A percentile compares a stretch with the other conserved stretches of the same genome.
phyloP scores from a whole-genome alignment of 441 rosid species.

The Mallotus repandus region DNA sequence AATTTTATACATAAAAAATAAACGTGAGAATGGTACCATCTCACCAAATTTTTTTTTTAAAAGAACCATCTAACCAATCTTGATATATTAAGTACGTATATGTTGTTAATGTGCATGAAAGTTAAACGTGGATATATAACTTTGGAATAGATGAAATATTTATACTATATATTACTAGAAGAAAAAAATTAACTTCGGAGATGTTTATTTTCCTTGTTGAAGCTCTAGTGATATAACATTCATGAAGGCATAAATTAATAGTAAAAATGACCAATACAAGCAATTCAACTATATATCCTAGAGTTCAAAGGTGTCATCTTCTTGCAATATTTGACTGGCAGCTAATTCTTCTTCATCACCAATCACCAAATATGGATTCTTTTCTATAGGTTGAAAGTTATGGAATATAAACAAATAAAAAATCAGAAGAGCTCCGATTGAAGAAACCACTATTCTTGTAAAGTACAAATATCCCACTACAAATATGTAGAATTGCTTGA shows the following conservation, averaged over 20 bases:
- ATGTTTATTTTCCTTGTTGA: too few species aligned
- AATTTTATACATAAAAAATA: too few species aligned
- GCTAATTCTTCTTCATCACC: slow-evolving; percentile 43
- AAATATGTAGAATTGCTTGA: slow-evolving; percentile 52
- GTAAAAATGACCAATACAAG: neutral
- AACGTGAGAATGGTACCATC: too few species aligned
- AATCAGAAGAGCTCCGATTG: slow-evolving; percentile 36
- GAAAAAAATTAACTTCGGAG: too few species aligned
- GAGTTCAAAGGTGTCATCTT: slow-evolving; percentile 42
- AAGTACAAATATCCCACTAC: slow-evolving; percentile 50
- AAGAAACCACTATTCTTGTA: slow-evolving; percentile 46
- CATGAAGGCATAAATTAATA: neutral
- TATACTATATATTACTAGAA: too few species aligned
- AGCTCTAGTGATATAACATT: neutral
- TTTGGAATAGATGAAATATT: too few species aligned
- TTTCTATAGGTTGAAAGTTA: slow-evolving; percentile 52
- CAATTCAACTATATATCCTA: neutral
- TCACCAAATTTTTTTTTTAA: too few species aligned
- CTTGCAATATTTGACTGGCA: slow-evolving; percentile 39
- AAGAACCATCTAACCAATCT: too few species aligned
- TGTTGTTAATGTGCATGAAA: too few species aligned
- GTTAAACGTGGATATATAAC: too few species aligned
- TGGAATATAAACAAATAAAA: slow-evolving; percentile 49
- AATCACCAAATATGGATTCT: slow-evolving; percentile 50
- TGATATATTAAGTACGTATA: too few species aligned